Percentiles rank a stretch among this genome's conserved stretches.
Evolutionary conservation across 495 filamentous ascomycete genomes (phyloP).

Genomic region (Podospora australis): DNA sequence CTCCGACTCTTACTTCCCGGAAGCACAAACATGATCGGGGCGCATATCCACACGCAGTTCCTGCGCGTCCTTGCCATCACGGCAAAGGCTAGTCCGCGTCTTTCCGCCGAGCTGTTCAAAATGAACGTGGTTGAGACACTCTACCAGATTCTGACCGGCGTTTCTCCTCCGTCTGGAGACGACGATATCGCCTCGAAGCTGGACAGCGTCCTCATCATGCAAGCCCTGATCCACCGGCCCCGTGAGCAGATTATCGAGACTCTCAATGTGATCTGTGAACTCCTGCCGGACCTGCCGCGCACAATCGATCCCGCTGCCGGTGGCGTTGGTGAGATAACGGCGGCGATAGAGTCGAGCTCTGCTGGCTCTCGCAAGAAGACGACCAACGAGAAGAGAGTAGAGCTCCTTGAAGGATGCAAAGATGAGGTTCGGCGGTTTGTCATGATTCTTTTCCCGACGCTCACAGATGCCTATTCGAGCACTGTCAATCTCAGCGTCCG

Average conservation of each 20-base stretch:
- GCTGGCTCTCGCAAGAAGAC: slow-evolving; percentile 48
- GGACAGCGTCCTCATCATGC: slow-evolving; percentile 97
- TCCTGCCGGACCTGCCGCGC: slow-evolving; percentile 64
- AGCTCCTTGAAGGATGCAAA: slow-evolving; percentile 72
- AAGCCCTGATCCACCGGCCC: slow-evolving; percentile 93
- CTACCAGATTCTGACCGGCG: slow-evolving; percentile 94
- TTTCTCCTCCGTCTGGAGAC: slow-evolving; percentile 76
- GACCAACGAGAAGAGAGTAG: slow-evolving; percentile 68
- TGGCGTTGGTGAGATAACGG: slow-evolving; percentile 42
- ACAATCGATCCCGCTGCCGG: slow-evolving; percentile 46
- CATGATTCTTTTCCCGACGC: slow-evolving; percentile 87
- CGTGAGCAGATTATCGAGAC: slow-evolving; percentile 96
- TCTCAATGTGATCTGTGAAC: slow-evolving; percentile 94
- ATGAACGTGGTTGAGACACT: slow-evolving; percentile 97
- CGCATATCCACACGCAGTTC: slow-evolving; percentile 96
- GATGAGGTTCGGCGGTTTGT: slow-evolving; percentile 85
- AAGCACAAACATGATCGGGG: slow-evolving; percentile 90
- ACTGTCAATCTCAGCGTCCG: slow-evolving; percentile 96
- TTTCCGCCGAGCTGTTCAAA: slow-evolving; percentile 88
- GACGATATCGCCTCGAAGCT: slow-evolving; percentile 84
- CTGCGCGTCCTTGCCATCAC: slow-evolving; percentile 83
- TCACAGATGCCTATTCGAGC: slow-evolving; percentile 96
- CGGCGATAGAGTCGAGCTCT: slow-evolving; percentile 26
- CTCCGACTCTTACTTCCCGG: slow-evolving; percentile 88
- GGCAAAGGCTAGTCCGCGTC: slow-evolving; percentile 74